These are phyloP conservation scores for Trichosporon ovoides DNA, from an alignment of 1,284 basidiomycete species.

Conservation along the genomic window DNA sequence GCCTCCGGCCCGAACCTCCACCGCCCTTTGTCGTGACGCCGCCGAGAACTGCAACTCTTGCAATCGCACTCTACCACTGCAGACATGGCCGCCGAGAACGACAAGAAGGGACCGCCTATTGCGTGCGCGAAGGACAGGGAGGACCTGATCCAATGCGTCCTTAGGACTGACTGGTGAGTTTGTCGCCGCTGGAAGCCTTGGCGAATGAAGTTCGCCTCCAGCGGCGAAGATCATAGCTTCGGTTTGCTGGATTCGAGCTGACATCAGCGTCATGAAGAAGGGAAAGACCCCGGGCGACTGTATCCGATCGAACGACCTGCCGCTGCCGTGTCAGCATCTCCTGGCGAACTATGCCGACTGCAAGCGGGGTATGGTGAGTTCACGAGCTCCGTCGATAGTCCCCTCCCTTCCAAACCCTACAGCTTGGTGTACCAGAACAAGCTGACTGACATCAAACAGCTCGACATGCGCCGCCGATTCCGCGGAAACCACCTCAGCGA, in stretches of 20 bases:
- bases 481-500: conserved; percentile 43
- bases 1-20: conserved; percentile 5
- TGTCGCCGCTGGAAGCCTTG: too few species aligned
- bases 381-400: too few species aligned
- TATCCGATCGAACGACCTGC: conserved; percentile 36
- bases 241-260: not conserved
- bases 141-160: conserved; percentile 43
- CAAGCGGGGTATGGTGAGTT: conserved; percentile 48
- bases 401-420: too few species aligned
- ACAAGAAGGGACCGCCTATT: conserved; percentile 7
- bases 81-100: not conserved
- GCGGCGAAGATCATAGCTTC: too few species aligned
- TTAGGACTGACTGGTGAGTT: conserved; percentile 47
- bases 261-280: conserved; percentile 38
- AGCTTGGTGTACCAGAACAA: too few species aligned
- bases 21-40: not conserved
- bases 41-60: not conserved
- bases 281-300: conserved; percentile 43
- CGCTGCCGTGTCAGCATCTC: conserved; percentile 45
- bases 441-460: too few species aligned
- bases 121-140: conserved; percentile 41
- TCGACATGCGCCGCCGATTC: conserved; percentile 49
- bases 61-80: not conserved
- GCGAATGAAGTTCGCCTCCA: not conserved
- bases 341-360: conserved; percentile 45